Conservation (phyloP, 2,329 filamentous ascomycete genomes). For the Aureobasidium sp. region DNA sequence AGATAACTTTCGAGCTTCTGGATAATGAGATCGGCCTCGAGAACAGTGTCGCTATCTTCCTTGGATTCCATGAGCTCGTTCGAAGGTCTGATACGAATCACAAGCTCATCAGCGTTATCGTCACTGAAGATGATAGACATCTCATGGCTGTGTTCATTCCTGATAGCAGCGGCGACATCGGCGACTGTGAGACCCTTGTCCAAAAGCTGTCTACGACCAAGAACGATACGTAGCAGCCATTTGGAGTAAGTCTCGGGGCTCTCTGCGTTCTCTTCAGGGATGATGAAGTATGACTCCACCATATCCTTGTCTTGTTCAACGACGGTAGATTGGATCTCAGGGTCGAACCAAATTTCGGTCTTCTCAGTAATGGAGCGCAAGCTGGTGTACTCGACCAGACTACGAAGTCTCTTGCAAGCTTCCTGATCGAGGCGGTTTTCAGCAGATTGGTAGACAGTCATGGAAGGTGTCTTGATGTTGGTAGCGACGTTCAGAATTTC, state of each 20-base stretch:
- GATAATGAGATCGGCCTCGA: constrained; percentile 82
- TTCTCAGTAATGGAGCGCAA: constrained; percentile 83
- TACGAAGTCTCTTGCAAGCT: constrained; percentile 76
- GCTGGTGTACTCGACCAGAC: constrained; percentile 87
- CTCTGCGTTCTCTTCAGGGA: constrained; percentile 72
- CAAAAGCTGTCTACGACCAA: constrained; percentile 88
- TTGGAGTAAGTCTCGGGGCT: constrained; percentile 66
- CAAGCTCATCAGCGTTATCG: constrained; percentile 91
- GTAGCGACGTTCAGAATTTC: constrained; percentile 97
- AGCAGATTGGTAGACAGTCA: constrained; percentile 78
- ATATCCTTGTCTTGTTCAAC: constrained; percentile 87
- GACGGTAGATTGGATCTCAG: constrained; percentile 74
- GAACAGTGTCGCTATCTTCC: constrained; percentile 65
- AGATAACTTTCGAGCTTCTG: constrained; percentile 89
- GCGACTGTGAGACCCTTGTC: constrained; percentile 90
- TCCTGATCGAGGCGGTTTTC: constrained; percentile 60
- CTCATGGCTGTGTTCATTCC: constrained; percentile 77
- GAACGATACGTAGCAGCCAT: constrained; percentile 88
- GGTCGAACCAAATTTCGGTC: constrained; percentile 97
- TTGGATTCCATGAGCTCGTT: constrained; percentile 51
- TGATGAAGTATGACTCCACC: constrained; percentile 93
- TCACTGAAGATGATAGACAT: constrained; percentile 94
- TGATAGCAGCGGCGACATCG: constrained; percentile 84
- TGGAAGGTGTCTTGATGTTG: constrained; percentile 97
- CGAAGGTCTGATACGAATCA: constrained; percentile 70